Percentiles rank a stretch among this genome's conserved stretches.
Evolutionary conservation across 768 basidiomycete genomes (phyloP).

Genomic region (Hydnomerulius pinastri): DNA sequence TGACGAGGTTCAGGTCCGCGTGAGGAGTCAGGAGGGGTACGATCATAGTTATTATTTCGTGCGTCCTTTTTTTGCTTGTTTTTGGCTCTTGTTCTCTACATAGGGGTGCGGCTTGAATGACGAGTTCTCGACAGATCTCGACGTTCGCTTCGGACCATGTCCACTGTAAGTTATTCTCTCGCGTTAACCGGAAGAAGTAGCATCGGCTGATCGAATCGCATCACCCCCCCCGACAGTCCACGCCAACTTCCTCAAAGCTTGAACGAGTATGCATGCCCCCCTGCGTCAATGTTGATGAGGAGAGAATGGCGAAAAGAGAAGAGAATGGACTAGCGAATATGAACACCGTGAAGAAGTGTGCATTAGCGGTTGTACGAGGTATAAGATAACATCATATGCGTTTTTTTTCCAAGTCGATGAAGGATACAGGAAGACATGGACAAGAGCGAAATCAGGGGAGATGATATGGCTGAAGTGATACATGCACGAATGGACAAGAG

Average conservation of each 20-base stretch:
- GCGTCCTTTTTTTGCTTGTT: constrained; percentile 23
- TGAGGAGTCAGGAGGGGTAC: constrained; percentile 80
- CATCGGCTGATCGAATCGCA: constrained; percentile 17
- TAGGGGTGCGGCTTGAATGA: not conserved
- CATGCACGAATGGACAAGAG: not conserved
- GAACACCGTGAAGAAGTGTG: too few relatives aligned
- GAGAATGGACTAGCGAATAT: too few relatives aligned
- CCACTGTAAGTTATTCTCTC: constrained; percentile 58
- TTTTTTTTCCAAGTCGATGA: too few relatives aligned
- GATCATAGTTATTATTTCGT: constrained; percentile 93
- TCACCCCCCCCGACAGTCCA: constrained; percentile 57
- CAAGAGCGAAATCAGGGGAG: not conserved
- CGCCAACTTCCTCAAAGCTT: constrained; percentile 83
- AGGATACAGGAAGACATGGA: not conserved
- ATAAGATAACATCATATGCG: too few relatives aligned
- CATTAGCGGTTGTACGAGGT: constrained; percentile 5
- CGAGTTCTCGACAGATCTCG: constrained; percentile 60
- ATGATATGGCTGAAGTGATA: not conserved
- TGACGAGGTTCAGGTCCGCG: constrained; percentile 72
- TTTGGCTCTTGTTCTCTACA: not conserved
- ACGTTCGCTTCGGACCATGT: constrained; percentile 90
- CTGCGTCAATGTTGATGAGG: not conserved
- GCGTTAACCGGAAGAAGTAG: not conserved
- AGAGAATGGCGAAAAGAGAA: not conserved
- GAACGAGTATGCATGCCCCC: constrained; percentile 1